Percentiles rank a stretch among this genome's conserved stretches.
Evolutionary conservation across 345 rosid species (phyloP).

Genomic region (Geranium rotundifolium): DNA sequence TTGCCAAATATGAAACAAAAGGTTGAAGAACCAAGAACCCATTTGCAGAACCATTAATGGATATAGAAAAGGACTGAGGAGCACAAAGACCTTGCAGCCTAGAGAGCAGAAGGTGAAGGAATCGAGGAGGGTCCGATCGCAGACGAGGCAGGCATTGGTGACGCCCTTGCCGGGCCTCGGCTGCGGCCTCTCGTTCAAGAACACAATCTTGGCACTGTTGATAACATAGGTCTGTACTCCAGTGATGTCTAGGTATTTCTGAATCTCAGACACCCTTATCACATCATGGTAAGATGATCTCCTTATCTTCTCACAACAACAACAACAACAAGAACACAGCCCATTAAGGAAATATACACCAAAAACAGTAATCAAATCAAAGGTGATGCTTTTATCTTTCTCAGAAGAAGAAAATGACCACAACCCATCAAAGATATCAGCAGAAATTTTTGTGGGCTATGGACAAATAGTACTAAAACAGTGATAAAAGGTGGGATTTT

Average conservation of each 20-base stretch:
- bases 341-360: too few relatives aligned
- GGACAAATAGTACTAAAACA: too few relatives aligned
- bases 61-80: background rate
- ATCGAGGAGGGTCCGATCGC: background rate
- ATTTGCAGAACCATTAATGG: background rate
- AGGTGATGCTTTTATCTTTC: too few relatives aligned
- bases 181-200: background rate
- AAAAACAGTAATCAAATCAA: too few relatives aligned
- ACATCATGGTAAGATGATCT: background rate
- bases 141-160: background rate
- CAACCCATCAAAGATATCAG: too few relatives aligned
- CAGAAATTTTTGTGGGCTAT: too few relatives aligned
- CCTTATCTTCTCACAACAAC: background rate
- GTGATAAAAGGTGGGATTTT: too few relatives aligned
- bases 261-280: background rate
- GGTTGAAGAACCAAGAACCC: background rate
- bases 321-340: too few relatives aligned
- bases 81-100: background rate
- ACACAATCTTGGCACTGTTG: background rate
- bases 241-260: background rate
- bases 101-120: background rate
- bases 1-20: too few relatives aligned
- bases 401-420: too few relatives aligned
- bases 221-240: background rate
- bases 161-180: background rate